Conservation (phyloP, 306 rosid species). For the Trichosanthes truncata region DNA sequence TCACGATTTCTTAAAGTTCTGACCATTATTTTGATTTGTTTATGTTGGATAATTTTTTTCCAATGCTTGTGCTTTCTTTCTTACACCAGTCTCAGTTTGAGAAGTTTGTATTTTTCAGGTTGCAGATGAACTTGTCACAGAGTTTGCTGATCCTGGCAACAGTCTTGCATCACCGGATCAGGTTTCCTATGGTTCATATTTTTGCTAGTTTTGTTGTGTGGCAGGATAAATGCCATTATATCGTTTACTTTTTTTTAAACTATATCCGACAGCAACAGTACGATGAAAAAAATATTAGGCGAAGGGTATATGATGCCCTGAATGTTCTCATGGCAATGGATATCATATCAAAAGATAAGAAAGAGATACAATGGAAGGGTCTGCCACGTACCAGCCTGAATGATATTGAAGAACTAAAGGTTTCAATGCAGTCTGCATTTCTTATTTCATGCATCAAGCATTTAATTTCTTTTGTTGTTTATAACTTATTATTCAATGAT, state of each 20-base stretch:
- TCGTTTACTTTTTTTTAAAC: neutral
- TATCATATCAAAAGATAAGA: slow-evolving; percentile 95
- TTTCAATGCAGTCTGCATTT: slow-evolving; percentile 19
- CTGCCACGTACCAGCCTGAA: slow-evolving; percentile 82
- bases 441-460: slow-evolving; percentile 3
- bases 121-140: slow-evolving; percentile 99
- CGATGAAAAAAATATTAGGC: slow-evolving; percentile 89
- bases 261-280: slow-evolving; percentile 68
- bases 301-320: slow-evolving; percentile 95
- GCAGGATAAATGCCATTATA: neutral
- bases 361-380: slow-evolving; percentile 98
- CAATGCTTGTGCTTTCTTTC: neutral
- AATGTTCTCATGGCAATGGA: slow-evolving; percentile 99
- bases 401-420: slow-evolving; percentile 93
- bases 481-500: slow-evolving; percentile 23
- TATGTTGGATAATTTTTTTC: neutral
- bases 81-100: neutral
- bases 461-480: neutral
- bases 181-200: slow-evolving; percentile 38
- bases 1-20: neutral
- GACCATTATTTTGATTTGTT: neutral
- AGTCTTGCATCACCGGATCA: slow-evolving; percentile 73
- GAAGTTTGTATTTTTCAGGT: slow-evolving; percentile 45
- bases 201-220: slow-evolving; percentile 4
- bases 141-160: slow-evolving; percentile 66